phyloP scores from a whole-genome alignment of 2,329 filamentous ascomycete genomes.

The Sporothrix pseudoabietina region DNA sequence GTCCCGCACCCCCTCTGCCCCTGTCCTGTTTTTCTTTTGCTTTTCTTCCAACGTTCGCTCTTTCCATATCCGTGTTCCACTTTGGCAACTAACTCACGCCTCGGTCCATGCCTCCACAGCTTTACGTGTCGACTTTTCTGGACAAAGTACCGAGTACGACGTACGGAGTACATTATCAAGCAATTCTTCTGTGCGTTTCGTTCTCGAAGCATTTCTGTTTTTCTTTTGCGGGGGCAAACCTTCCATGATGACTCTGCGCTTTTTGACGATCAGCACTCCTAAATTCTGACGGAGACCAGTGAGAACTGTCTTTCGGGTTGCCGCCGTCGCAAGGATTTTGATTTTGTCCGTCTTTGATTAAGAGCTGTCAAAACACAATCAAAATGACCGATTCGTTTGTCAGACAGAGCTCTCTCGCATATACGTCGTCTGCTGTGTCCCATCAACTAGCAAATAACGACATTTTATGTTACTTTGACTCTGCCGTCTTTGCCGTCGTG shows the following conservation, averaged over 20 bases:
- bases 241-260: neutral
- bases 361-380: neutral
- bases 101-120: neutral
- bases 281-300: neutral
- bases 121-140: neutral
- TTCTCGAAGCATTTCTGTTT: neutral
- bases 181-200: neutral
- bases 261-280: too few relatives aligned
- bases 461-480: neutral
- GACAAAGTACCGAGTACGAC: too few relatives aligned
- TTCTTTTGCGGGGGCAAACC: neutral
- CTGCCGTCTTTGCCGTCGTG: neutral
- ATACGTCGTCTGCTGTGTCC: neutral
- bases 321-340: neutral
- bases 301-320: conserved; percentile 5
- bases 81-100: neutral
- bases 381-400: neutral
- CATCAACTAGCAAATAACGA: neutral
- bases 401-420: neutral
- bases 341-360: neutral
- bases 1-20: neutral
- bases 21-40: neutral
- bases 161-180: neutral
- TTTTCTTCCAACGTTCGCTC: neutral
- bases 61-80: neutral